Evolutionary conservation across 1,284 basidiomycete species (phyloP), one percentile per base, ranked within the genome.

Genomic region (Trametes polyzona): DNA sequence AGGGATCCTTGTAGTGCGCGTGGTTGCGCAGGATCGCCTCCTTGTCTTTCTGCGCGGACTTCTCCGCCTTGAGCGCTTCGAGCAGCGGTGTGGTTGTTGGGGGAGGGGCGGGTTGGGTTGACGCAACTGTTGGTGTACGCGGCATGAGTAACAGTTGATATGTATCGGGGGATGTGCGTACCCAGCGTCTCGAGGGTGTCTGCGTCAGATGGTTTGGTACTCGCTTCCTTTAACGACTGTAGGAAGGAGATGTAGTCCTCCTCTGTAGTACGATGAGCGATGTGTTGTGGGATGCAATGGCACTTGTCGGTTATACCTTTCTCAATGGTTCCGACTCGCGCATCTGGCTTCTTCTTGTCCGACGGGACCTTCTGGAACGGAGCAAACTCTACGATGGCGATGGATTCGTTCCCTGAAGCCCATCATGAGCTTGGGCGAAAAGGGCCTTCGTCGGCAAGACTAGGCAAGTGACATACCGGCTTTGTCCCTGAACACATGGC

Each of bases 341-440:
- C 77, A 66, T 94, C 92, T 0, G 71, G 69, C 71, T 93, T 95
- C 71, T 82, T 84, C 73, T 88, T 88, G 61, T 88, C 87, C 0
- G 80, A 70, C 0, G 93, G 90, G 2, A 90, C 75, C 73, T 94
- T 97, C 71, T 96, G 95, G 62, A 89, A 93, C 0, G 95, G 95
- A 0, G 96, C 92, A 69, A 92, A 98, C 73, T 99, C 96, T 2
- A 99, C 95, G 1, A 97, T 80, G 1, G 93, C 94, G 53, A 88
- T 82, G 3, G 85, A 92, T 68, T 96, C 93, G 66, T 89, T 90
- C 10, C 96, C 95, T 96, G 65, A 9, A 29, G 12, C 1, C 23
- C 9, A 27, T 48, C n/a, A n/a, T n/a, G n/a, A n/a, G n/a, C n/a
- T n/a, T n/a, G n/a, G n/a, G n/a, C n/a, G n/a, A n/a, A n/a, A 7